Evolutionary conservation across 2,329 filamentous ascomycete genomes (phyloP).

Genomic region (Didymella keratinophila): DNA sequence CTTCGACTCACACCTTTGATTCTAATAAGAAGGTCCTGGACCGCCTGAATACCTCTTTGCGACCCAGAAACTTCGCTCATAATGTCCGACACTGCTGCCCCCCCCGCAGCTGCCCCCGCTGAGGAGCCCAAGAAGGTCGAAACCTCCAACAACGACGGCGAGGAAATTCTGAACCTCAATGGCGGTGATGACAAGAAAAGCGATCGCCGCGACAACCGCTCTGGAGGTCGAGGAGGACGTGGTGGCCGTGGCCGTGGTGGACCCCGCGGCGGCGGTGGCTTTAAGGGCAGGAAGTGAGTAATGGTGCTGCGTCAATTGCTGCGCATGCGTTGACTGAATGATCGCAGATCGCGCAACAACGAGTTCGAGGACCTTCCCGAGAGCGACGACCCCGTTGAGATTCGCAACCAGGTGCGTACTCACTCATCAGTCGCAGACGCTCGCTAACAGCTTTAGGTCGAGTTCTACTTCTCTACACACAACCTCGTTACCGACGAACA

Average conservation of each 20-base stretch:
- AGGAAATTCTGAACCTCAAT: constrained; percentile 31
- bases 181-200: constrained; percentile 28
- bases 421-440: constrained; percentile 16
- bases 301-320: background rate
- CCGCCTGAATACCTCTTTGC: background rate
- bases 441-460: constrained; percentile 66
- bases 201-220: constrained; percentile 18
- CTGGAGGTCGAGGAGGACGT: constrained; percentile 16
- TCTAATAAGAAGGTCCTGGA: background rate
- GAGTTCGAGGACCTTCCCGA: constrained; percentile 64
- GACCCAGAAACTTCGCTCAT: constrained; percentile 15
- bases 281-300: constrained; percentile 32
- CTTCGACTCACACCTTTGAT: background rate
- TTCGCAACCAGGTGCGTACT: constrained; percentile 76
- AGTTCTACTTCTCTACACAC: constrained; percentile 94
- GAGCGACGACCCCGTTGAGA: constrained; percentile 78
- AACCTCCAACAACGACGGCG: constrained; percentile 21
- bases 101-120: constrained; percentile 20
- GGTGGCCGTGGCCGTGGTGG: constrained; percentile 26
- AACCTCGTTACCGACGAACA: constrained; percentile 91
- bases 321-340: constrained; percentile 27
- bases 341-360: constrained; percentile 31
- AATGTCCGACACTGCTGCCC: constrained; percentile 20
- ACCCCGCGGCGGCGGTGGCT: constrained; percentile 25
- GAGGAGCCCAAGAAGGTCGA: constrained; percentile 28